Evolutionary conservation across 495 filamentous ascomycete species (phyloP).

Genomic region (Neurospora intermedia): DNA sequence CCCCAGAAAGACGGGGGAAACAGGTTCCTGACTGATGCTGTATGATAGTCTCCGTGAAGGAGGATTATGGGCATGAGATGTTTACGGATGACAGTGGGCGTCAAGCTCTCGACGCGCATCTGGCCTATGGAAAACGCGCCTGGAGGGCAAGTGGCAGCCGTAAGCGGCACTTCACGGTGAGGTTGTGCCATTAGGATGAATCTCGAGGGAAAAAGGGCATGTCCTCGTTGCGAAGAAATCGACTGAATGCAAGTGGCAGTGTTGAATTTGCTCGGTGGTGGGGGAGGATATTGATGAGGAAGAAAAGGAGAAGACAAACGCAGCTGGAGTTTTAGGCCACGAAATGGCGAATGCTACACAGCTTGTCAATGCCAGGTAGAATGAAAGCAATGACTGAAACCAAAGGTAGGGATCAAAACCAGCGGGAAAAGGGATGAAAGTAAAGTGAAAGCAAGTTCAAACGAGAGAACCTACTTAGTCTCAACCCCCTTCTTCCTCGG

Average conservation of each 20-base stretch:
- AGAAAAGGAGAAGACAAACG: not conserved
- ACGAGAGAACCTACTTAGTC: not conserved
- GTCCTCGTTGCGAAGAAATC: not conserved
- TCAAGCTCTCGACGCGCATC: not conserved
- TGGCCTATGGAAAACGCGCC: not conserved
- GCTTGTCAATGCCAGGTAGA: not conserved
- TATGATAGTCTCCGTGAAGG: conserved; percentile 42
- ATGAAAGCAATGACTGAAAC: not conserved
- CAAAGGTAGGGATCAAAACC: not conserved
- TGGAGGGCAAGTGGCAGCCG: not conserved
- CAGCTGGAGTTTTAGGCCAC: not conserved
- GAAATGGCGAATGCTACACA: not conserved
- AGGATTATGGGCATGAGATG: conserved; percentile 38
- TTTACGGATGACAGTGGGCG: not conserved
- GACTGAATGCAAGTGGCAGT: not conserved
- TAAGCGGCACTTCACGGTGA: not conserved
- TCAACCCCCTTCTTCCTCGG: not conserved
- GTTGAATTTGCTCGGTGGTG: not conserved
- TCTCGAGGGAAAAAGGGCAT: not conserved
- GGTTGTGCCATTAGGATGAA: not conserved
- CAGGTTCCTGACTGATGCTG: conserved; percentile 34
- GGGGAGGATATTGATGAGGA: not conserved
- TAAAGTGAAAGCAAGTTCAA: not conserved
- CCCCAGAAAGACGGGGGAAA: not conserved
- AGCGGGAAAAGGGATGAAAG: not conserved